These are phyloP conservation scores for Verticillium nonalfalfae DNA, from an alignment of 2,329 filamentous ascomycete species.

Conservation along the genomic window DNA sequence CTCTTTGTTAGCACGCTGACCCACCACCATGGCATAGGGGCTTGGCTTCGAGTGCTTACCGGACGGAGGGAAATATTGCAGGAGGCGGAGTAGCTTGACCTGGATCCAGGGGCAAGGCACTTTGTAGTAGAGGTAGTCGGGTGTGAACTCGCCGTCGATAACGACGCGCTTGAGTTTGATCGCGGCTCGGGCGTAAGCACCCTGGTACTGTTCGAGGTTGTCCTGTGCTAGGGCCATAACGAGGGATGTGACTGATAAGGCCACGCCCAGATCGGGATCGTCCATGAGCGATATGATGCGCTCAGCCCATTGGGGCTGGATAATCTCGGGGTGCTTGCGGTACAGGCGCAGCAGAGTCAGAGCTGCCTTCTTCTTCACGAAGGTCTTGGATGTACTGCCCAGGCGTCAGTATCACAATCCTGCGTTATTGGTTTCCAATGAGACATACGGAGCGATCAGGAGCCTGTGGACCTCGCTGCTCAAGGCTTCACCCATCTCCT, in stretches of 20 bases:
- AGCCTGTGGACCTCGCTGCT: conserved; percentile 88
- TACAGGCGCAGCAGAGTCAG: conserved; percentile 89
- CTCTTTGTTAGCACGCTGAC: neutral
- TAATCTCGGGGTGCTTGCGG: conserved; percentile 87
- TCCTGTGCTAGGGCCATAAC: conserved; percentile 94
- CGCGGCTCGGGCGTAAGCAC: conserved; percentile 89
- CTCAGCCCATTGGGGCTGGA: conserved; percentile 96
- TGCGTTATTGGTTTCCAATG: neutral
- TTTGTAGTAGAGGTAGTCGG: conserved; percentile 97
- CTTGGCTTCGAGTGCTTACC: conserved; percentile 44
- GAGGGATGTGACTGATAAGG: conserved; percentile 89
- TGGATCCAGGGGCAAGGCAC: conserved; percentile 99
- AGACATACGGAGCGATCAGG: conserved; percentile 82
- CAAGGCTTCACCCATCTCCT: conserved; percentile 94
- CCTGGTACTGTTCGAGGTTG: conserved; percentile 88
- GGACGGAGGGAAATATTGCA: conserved; percentile 95
- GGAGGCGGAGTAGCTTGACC: conserved; percentile 82
- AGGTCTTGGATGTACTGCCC: conserved; percentile 70
- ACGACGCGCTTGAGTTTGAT: conserved; percentile 83
- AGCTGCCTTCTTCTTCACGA: conserved; percentile 98
- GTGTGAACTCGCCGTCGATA: conserved; percentile 81
- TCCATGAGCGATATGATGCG: conserved; percentile 99
- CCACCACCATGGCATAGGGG: conserved; percentile 3
- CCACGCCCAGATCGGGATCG: conserved; percentile 87
- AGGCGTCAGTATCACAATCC: neutral